phyloP scores from a whole-genome alignment of 352 stramenopile species.

The Lagenidium giganteum region DNA sequence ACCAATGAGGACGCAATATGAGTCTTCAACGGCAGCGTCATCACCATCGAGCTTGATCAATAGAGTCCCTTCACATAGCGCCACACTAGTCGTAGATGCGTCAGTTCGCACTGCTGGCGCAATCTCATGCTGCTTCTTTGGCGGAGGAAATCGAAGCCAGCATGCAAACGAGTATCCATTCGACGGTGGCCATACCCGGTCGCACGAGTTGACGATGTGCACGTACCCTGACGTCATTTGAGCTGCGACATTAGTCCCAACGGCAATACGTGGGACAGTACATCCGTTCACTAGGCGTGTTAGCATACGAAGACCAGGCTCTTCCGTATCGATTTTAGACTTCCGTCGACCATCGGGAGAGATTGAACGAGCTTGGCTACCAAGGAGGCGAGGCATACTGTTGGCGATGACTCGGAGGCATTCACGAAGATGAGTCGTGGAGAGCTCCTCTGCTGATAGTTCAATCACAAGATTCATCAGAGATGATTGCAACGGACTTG shows the following conservation, averaged over 20 bases:
- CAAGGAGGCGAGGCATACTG: conserved; percentile 41
- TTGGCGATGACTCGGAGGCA: conserved; percentile 48
- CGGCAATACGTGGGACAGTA: conserved; percentile 39
- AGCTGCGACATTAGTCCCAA: conserved; percentile 45
- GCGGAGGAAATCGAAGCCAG: conserved; percentile 53
- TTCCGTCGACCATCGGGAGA: neutral
- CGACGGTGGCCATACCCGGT: conserved; percentile 60
- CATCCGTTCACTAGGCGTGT: conserved; percentile 31
- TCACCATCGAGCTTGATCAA: conserved; percentile 31
- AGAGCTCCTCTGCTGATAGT: conserved; percentile 41
- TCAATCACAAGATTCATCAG: conserved; percentile 36
- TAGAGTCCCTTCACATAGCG: conserved; percentile 58
- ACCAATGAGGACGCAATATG: conserved; percentile 65
- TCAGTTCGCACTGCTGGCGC: neutral
- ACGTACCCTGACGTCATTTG: conserved; percentile 56
- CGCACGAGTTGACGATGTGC: conserved; percentile 51
- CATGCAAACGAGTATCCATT: conserved; percentile 77
- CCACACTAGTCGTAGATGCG: conserved; percentile 12
- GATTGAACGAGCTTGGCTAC: conserved; percentile 13
- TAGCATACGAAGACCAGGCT: conserved; percentile 43
- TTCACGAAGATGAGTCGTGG: conserved; percentile 41
- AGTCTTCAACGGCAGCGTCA: conserved; percentile 22
- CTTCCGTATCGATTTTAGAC: conserved; percentile 10
- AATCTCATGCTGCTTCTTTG: conserved; percentile 4
- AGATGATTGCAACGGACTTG: conserved; percentile 23